Base-by-base conservation (phyloP, 1,139 yeast species). In the Kazachstania sp. region DNA sequence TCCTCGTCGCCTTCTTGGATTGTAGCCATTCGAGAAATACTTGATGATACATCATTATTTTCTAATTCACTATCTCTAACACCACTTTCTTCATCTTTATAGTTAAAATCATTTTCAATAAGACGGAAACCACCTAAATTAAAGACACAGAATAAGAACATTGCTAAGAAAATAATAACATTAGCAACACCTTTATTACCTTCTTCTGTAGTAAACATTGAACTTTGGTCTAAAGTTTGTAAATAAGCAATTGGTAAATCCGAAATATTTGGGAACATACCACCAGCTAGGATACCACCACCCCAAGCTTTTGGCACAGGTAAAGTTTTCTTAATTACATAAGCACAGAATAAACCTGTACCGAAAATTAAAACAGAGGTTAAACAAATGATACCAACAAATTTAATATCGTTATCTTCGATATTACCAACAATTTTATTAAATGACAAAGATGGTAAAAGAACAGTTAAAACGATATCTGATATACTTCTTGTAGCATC, bases 241-340 rank as follows among this genome's bases (percentile, higher is more conserved):
- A 90, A 69, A 58, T 88, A 88, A 0, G 97, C 97, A 59, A 90
- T 86, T 0, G 97, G 97, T 52, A 90, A 71, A 66, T 90, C 97
- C 36, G 90, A 79, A 48, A 86, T 81, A 60, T 83, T 83, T 11
- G 72, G 86, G 57, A 86, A 77, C 53, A 85, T 71, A 0, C 95
- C 92, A n/a, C 88, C 92, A 4, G 86, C 76, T 8, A 86, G 59
- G 20, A 86, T 70, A 0, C 96, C 95, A 26, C 95, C 95, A 40
- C 78, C 68, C 96, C 96, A 90, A 49, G 77, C 69, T 53, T 74
- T 76, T 0, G 97, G 97, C 26, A 69, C 71, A 0, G 77, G 77
- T 19, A 75, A 57, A 1, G 68, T 42, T 34, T 56, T 52, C 34
- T 70, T 56, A 9, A 60, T 50, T 1, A 60, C 55, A 32, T 44